Evolutionary conservation across 2,329 filamentous ascomycete genomes (phyloP), one percentile per base, ranked within the genome.

Genomic region (Lithohypha guttulata): DNA sequence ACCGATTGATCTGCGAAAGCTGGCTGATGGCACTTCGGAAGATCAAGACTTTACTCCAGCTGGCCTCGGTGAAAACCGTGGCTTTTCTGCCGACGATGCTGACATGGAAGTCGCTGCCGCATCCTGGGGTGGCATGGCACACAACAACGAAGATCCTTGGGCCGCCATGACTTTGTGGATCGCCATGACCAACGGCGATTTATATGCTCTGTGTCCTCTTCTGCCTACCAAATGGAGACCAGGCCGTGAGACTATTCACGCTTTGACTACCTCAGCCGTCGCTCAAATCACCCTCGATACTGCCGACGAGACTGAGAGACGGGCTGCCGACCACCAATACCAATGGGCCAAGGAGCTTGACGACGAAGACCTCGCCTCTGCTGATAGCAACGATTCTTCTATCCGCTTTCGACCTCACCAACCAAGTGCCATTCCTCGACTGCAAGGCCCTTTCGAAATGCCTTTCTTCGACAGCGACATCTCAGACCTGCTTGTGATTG

Each of bases 151-250:
- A 47, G 68, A 75, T 52, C 72, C 73, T 2, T 98, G 91, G 91
- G 83, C 86, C 6, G 77, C 87, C 7, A 95, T 95, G 83, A 96
- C 91, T 0, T 69, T 98, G 8, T 98, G 89, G 84, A 67, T 96
- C 36, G 86, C 87, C n/a, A 98, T 95, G 82, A 77, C 77, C 25
- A 82, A 85, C 43, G 91, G 91, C 3, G 87, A 95, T 55, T 73
- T 96, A 4, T 98, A 98, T 55, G 87, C 89, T 2, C 66, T 98
- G 6, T 95, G 87, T 55, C 91, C 91, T 2, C 69, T 98, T 27
- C 67, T 98, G 21, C 91, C 91, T 1, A 77, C 78, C 36, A 84
- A 81, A 52, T 96, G 89, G 86, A 77, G 83, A 17, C 78, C 81
- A 17, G 78, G 81, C 10, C 71, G 79, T 1, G 81, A 81, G 0